Conservation (phyloP, 2,329 filamentous ascomycete species). For the Nectriaceae sp. region DNA sequence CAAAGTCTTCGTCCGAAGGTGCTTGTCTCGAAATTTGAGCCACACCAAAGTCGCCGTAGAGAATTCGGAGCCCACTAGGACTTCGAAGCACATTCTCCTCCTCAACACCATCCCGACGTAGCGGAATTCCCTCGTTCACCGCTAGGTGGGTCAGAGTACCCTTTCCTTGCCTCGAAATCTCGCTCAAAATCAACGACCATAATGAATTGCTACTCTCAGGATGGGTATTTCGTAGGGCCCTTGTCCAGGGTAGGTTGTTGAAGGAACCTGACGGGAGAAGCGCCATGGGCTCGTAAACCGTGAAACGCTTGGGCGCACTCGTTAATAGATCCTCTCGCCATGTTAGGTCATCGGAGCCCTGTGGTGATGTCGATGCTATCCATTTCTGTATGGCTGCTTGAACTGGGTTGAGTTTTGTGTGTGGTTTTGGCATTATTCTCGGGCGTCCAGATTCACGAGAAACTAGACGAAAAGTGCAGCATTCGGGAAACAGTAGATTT, state of each 20-base stretch:
- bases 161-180: constrained; percentile 45
- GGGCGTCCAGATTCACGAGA: constrained; percentile 7
- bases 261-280: constrained; percentile 63
- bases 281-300: constrained; percentile 61
- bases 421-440: constrained; percentile 29
- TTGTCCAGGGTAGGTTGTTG: constrained; percentile 41
- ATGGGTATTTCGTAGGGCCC: constrained; percentile 32
- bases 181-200: constrained; percentile 51
- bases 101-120: constrained; percentile 33
- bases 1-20: constrained; percentile 56
- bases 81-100: constrained; percentile 71
- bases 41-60: constrained; percentile 76
- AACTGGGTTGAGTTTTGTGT: constrained; percentile 31
- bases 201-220: constrained; percentile 32
- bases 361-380: constrained; percentile 18
- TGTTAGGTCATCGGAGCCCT: constrained; percentile 6
- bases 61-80: constrained; percentile 67
- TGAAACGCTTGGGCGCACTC: constrained; percentile 58
- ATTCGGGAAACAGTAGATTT: too few species aligned
- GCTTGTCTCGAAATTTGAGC: constrained; percentile 20
- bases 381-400: constrained; percentile 33
- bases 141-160: constrained; percentile 57
- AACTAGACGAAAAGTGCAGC: background rate
- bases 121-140: constrained; percentile 63
- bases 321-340: constrained; percentile 35